These are phyloP conservation scores for Colletotrichum navitas DNA, from an alignment of 2,329 filamentous ascomycete species.

Conservation along the genomic window DNA sequence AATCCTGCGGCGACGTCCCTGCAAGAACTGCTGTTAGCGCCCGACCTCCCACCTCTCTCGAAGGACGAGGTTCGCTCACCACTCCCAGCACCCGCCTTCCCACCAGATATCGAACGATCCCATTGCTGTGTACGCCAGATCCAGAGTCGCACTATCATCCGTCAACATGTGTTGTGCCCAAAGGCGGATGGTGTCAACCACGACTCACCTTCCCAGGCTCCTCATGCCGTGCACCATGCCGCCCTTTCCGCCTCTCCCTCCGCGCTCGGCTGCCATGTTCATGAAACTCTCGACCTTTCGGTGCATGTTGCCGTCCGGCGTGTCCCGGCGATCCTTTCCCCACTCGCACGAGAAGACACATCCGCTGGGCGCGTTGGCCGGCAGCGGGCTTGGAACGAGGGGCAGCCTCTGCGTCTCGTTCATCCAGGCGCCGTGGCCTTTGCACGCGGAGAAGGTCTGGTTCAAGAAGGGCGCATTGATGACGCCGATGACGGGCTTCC, in stretches of 20 bases:
- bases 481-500: slow-evolving; percentile 74
- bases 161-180: not conserved
- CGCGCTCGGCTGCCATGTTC: slow-evolving; percentile 78
- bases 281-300: slow-evolving; percentile 81
- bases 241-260: slow-evolving; percentile 72
- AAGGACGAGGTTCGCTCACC: slow-evolving; percentile 59
- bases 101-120: slow-evolving; percentile 85
- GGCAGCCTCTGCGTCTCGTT: slow-evolving; percentile 75
- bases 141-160: slow-evolving; percentile 72
- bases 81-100: slow-evolving; percentile 87
- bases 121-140: slow-evolving; percentile 81
- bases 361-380: slow-evolving; percentile 72
- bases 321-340: slow-evolving; percentile 81
- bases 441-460: slow-evolving; percentile 77
- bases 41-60: slow-evolving; percentile 63
- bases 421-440: slow-evolving; percentile 76
- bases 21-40: slow-evolving; percentile 58
- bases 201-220: slow-evolving; percentile 70
- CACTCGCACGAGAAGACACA: slow-evolving; percentile 83
- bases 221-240: slow-evolving; percentile 85
- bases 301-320: slow-evolving; percentile 74
- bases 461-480: slow-evolving; percentile 79
- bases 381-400: slow-evolving; percentile 72
- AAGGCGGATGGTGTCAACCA: not conserved
- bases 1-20: slow-evolving; percentile 83